phyloP scores from a whole-genome alignment of 2,329 filamentous ascomycete species.

The Trichoderma lentiforme region DNA sequence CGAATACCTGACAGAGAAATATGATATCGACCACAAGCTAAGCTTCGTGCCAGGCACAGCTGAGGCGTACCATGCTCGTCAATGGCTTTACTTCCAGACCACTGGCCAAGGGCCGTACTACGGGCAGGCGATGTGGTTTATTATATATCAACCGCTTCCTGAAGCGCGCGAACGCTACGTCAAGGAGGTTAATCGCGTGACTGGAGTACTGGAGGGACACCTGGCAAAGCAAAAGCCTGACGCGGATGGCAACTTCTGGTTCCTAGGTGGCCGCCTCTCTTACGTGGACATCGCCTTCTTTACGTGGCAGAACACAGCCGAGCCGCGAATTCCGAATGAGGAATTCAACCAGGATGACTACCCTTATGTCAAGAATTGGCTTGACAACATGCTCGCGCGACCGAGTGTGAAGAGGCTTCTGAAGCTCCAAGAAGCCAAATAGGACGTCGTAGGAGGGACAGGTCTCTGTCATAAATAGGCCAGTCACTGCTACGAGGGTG shows the following conservation, averaged over 20 bases:
- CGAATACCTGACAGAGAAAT: constrained; percentile 31
- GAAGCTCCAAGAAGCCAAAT: constrained; percentile 9
- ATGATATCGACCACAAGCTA: constrained; percentile 29
- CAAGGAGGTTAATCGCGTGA: constrained; percentile 2
- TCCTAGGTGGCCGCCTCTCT: background rate
- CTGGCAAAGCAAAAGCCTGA: constrained; percentile 7
- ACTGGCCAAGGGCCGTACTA: constrained; percentile 40
- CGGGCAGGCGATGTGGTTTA: constrained; percentile 34
- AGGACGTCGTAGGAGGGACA: background rate
- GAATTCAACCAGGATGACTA: constrained; percentile 7
- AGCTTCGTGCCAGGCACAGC: constrained; percentile 22
- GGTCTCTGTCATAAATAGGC: background rate
- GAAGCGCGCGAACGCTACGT: constrained; percentile 4
- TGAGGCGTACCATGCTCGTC: constrained; percentile 33
- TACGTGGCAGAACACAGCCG: constrained; percentile 8
- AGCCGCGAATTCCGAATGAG: constrained; percentile 6
- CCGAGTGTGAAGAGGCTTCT: background rate
- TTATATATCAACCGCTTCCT: constrained; percentile 4
- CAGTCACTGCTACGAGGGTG: background rate
- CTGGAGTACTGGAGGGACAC: constrained; percentile 2
- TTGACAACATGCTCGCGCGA: background rate
- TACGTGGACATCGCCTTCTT: constrained; percentile 8
- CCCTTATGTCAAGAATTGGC: constrained; percentile 7
- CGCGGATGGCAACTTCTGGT: constrained; percentile 3
- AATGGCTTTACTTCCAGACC: constrained; percentile 38